phyloP scores from a whole-genome alignment of 2,329 filamentous ascomycete species.

The Penicillium crustosum region DNA sequence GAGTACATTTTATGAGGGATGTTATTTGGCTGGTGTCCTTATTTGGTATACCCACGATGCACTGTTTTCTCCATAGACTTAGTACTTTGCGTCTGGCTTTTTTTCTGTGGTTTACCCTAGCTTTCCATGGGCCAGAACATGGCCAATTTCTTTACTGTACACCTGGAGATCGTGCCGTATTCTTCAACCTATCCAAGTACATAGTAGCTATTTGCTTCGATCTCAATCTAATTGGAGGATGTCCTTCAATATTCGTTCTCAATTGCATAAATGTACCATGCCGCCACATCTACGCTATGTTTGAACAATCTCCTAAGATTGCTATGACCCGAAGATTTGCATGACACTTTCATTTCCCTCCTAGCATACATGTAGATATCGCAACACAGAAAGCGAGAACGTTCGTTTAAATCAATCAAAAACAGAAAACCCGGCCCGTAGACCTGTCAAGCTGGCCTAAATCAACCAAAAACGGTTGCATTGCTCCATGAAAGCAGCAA shows the following conservation, averaged over 20 bases:
- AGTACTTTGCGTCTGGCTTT: constrained; percentile 11
- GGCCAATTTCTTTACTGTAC: background rate
- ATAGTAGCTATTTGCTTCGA: background rate
- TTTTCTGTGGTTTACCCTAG: background rate
- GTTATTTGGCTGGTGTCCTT: constrained; percentile 5
- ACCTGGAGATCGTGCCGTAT: background rate
- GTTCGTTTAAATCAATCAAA: background rate
- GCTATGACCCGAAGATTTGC: background rate
- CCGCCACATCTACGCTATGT: background rate
- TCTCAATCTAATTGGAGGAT: background rate
- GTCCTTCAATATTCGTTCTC: background rate
- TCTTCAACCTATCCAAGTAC: background rate
- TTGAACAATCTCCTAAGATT: background rate
- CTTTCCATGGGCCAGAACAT: background rate
- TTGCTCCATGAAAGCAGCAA: background rate
- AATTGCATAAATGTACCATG: background rate
- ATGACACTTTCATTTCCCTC: background rate
- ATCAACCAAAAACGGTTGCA: background rate
- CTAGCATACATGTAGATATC: constrained; percentile 2
- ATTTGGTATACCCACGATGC: constrained; percentile 8
- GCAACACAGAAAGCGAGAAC: background rate
- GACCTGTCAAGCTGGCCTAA: background rate
- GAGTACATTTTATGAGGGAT: constrained; percentile 10
- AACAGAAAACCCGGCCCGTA: background rate
- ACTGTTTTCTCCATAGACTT: constrained; percentile 16